Conservation (phyloP, 139 green algal species). For the Chloropicon primus region DNA sequence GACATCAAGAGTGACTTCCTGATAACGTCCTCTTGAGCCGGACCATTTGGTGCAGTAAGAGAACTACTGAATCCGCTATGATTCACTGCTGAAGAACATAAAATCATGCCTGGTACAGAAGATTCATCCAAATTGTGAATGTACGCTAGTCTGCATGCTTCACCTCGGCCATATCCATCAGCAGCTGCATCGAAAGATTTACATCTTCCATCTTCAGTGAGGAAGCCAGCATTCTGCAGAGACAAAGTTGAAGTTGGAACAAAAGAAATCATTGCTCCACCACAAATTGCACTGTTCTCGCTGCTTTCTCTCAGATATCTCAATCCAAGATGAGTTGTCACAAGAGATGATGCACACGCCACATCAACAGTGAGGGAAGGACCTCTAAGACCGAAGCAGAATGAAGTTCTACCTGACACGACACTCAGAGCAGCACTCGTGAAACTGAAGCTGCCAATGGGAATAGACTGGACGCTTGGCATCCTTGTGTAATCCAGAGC, state of each 20-base stretch:
- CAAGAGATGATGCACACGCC: conserved; percentile 5
- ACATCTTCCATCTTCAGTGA: not conserved
- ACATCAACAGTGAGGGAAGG: conserved; percentile 8
- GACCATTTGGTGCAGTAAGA: not conserved
- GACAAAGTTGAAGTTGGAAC: not conserved
- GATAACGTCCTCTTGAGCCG: not conserved
- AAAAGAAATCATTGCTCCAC: not conserved
- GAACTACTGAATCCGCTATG: not conserved
- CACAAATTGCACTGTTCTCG: not conserved
- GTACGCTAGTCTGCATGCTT: not conserved
- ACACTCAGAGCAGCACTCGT: conserved; percentile 21
- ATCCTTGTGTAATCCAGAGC: not conserved
- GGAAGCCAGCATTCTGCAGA: conserved; percentile 2
- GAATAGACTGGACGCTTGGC: not conserved
- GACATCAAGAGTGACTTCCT: not conserved
- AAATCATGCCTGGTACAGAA: not conserved
- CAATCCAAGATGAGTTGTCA: conserved; percentile 10
- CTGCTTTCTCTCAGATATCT: not conserved
- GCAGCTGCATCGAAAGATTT: not conserved
- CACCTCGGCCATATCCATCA: not conserved
- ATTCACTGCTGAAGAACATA: not conserved
- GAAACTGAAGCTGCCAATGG: conserved; percentile 12
- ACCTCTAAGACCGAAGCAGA: conserved; percentile 28
- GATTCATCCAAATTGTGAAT: not conserved
- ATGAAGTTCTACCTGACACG: conserved; percentile 23